phyloP scores from a whole-genome alignment of 257 asterid genomes.

The Ballota nigra region DNA sequence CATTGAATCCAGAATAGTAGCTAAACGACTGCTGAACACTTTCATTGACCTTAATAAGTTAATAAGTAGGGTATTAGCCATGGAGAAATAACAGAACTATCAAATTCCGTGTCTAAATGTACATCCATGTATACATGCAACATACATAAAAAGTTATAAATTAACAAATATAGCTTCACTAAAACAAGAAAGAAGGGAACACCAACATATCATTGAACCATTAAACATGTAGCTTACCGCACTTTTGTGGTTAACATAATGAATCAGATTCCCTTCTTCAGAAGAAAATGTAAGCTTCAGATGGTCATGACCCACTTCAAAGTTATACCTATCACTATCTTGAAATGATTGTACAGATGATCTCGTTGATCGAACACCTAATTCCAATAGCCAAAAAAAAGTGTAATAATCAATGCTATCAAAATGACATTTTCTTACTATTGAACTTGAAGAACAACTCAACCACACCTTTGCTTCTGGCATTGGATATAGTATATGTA shows the following conservation, averaged over 20 bases:
- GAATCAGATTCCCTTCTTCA: constrained; percentile 38
- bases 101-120: background rate
- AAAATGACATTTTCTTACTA: background rate
- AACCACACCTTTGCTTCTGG: constrained; percentile 26
- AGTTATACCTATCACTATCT: constrained; percentile 21
- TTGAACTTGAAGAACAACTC: background rate
- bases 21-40: constrained; percentile 60
- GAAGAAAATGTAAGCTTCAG: constrained; percentile 60
- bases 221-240: constrained; percentile 32
- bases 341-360: constrained; percentile 28
- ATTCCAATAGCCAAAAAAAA: constrained; percentile 4
- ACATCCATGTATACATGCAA: background rate
- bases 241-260: constrained; percentile 45
- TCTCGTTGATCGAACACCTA: constrained; percentile 28
- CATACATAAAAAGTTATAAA: background rate
- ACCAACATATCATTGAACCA: too few relatives aligned
- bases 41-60: constrained; percentile 42
- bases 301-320: constrained; percentile 61
- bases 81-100: constrained; percentile 17
- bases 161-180: background rate
- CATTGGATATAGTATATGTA: constrained; percentile 32
- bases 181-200: background rate
- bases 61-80: constrained; percentile 19
- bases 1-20: constrained; percentile 58
- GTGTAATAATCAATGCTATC: background rate